Conservation (phyloP, 257 asterid species). For the Penstemon davidsonii region DNA sequence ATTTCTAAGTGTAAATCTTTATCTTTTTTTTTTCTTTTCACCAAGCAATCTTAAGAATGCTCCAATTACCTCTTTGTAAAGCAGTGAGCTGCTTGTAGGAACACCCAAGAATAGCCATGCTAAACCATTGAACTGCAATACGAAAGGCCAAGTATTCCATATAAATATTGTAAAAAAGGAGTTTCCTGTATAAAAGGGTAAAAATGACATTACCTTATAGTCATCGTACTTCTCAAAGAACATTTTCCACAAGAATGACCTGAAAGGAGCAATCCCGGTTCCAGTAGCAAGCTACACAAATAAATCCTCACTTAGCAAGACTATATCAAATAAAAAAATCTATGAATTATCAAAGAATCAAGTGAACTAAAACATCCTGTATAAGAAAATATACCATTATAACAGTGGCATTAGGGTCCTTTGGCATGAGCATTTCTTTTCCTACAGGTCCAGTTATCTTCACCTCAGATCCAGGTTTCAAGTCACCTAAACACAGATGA, state of each 20-base stretch:
- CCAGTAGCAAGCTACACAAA: constrained; percentile 84
- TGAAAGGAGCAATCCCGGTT: constrained; percentile 98
- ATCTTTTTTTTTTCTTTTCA: too few species aligned
- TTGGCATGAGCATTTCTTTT: constrained; percentile 98
- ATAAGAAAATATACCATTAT: constrained; percentile 50
- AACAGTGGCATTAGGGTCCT: constrained; percentile 84
- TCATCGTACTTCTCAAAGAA: constrained; percentile 91
- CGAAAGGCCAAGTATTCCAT: constrained; percentile 9
- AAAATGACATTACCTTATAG: constrained; percentile 58
- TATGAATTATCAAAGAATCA: not conserved
- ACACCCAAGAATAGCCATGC: constrained; percentile 99
- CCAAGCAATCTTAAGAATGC: not conserved
- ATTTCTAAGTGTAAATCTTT: too few species aligned
- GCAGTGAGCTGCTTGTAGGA: constrained; percentile 93
- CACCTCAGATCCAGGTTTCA: constrained; percentile 86
- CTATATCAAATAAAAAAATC: constrained; percentile 7
- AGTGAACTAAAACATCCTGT: not conserved
- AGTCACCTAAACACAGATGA: constrained; percentile 59
- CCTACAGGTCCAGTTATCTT: constrained; percentile 97
- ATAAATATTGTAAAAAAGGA: constrained; percentile 7
- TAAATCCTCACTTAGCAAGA: constrained; percentile 19
- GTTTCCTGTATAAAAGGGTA: not conserved
- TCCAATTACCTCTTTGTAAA: constrained; percentile 80
- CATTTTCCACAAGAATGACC: constrained; percentile 93
- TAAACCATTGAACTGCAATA: constrained; percentile 82